Base-by-base conservation (phyloP, 257 asterid species). In the Mitragyna speciosa region DNA sequence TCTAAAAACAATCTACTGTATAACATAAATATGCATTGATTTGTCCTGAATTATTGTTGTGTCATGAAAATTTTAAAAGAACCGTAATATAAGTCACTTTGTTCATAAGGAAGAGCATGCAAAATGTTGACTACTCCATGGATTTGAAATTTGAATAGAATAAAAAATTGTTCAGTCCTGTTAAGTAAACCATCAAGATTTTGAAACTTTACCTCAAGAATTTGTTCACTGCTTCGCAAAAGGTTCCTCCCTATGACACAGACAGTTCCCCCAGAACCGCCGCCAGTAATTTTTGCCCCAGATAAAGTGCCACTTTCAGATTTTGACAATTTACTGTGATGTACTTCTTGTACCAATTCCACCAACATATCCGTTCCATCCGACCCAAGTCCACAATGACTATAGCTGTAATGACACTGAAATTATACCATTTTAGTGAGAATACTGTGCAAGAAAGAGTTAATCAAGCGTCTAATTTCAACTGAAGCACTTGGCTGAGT, bases 231-330 rank as follows among this genome's bases (percentile, higher is more conserved):
- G 80, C 93, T 86, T 79, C 79, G 83, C 52, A 86, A 69, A 70
- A 78, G 72, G 89, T 92, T 92, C 80, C 87, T 85, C 72, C 97
- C 97, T n/a, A 92, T 49, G 45, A 88, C 88, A 78, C 94, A 92
- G 52, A 92, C 89, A 5, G 97, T 84, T 76, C 97, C 97, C 28
- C 97, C 97, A 4, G 97, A 92, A 33, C 97, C 94, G 56, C 96
- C 96, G 49, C 96, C 96, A 0, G 94, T 89, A 76, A 91, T 91
- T 83, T 91, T 90, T 49, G 94, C 94, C 80, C 97, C 97, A 48
- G 76, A 87, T 36, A 92, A 82, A 68, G 88, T 87, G 45, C 88
- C 92, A 14, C 81, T 72, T 5, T 67, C 74, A 39, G 89, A 83
- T 76, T 84, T 84, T 4, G 87, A 79, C 24, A 84, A 74, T 77